A percentile compares a stretch with the other conserved stretches of the same genome.
Evolutionary conservation across 202 grass and related monocot genomes (phyloP).

Genomic region (Carex sylvatica): DNA sequence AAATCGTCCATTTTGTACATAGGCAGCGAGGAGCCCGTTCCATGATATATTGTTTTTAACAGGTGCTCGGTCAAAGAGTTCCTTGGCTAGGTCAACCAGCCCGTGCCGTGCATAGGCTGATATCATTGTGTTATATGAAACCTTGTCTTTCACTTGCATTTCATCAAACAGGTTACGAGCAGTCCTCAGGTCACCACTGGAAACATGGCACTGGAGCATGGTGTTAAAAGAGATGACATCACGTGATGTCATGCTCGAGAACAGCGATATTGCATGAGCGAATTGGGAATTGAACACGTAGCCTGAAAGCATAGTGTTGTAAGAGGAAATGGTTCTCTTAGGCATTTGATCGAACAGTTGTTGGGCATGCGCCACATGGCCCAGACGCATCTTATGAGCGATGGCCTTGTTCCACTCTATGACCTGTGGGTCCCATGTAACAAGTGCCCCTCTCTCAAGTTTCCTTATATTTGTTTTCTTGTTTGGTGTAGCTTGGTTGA

Average conservation of each 20-base stretch:
- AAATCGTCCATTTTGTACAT: constrained; percentile 55
- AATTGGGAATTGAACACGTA: constrained; percentile 36
- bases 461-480: not conserved
- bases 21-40: constrained; percentile 76
- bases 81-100: constrained; percentile 46
- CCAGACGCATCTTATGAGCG: constrained; percentile 58
- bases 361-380: constrained; percentile 48
- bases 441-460: not conserved
- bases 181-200: constrained; percentile 7
- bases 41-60: constrained; percentile 59
- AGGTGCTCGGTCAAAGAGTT: constrained; percentile 71
- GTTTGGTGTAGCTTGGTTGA: not conserved
- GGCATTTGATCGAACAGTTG: constrained; percentile 67
- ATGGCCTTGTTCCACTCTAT: constrained; percentile 76
- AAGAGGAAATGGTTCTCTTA: constrained; percentile 58
- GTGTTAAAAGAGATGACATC: constrained; percentile 74
- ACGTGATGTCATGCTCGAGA: constrained; percentile 48
- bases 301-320: constrained; percentile 47
- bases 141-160: constrained; percentile 30
- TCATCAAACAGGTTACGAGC: constrained; percentile 38
- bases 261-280: constrained; percentile 28
- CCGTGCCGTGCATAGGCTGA: constrained; percentile 41
- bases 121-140: constrained; percentile 55
- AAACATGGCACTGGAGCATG: constrained; percentile 50
- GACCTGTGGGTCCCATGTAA: constrained; percentile 42